Percentiles rank a stretch among this genome's conserved stretches.
These are phyloP conservation scores for Vitis labrusca DNA, from an alignment of 164 flowering plant species.

Conservation along the genomic window DNA sequence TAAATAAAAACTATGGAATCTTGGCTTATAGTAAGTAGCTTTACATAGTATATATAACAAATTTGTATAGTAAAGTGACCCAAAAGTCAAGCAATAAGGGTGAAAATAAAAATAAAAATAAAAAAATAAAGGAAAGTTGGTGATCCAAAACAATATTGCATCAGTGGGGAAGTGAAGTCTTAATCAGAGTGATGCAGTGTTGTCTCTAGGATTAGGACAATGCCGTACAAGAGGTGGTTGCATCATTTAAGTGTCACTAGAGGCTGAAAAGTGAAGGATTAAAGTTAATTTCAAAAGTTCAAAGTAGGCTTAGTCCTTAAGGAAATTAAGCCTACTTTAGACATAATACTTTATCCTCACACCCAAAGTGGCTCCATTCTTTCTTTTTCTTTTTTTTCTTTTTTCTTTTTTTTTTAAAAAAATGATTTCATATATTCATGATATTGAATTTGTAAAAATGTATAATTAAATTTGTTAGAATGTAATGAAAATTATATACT, in stretches of 20 bases:
- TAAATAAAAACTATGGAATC: too few species aligned
- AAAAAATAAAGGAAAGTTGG: not conserved
- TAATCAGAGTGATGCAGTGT: constrained; percentile 8
- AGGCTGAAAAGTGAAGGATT: too few species aligned
- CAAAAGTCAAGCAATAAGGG: not conserved
- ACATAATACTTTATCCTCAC: too few species aligned
- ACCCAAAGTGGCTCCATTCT: too few species aligned
- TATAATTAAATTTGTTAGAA: too few species aligned
- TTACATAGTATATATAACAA: not conserved
- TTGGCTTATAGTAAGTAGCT: constrained; percentile 1
- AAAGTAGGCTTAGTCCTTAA: not conserved
- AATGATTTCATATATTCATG: too few species aligned
- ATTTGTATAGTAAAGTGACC: not conserved
- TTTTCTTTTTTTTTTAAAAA: too few species aligned
- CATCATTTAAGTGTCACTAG: not conserved
- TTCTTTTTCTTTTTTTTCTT: too few species aligned
- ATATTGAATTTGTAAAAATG: too few species aligned
- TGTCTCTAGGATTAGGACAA: not conserved
- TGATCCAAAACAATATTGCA: constrained; percentile 1
- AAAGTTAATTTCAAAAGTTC: too few species aligned
- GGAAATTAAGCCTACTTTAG: too few species aligned
- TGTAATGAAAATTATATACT: too few species aligned
- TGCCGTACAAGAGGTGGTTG: not conserved
- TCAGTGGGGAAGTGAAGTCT: constrained; percentile 16
- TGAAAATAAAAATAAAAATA: not conserved